Evolutionary conservation across 2,329 filamentous ascomycete species (phyloP), one percentile per base, ranked within the genome.

Genomic region (Lecanicillium sp.): DNA sequence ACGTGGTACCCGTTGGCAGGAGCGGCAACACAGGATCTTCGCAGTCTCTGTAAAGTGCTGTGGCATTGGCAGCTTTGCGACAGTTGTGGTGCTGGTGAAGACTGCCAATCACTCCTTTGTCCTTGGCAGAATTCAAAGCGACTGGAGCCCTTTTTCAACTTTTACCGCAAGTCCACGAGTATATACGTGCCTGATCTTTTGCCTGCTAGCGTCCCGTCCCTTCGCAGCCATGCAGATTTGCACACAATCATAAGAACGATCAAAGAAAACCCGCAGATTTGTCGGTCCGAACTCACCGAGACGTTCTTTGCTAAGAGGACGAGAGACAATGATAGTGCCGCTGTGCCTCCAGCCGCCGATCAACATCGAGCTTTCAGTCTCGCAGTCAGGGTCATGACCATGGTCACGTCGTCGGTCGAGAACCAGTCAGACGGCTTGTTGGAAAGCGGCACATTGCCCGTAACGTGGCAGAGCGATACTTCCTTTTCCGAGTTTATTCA

Each of bases 311-410:
- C 18, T 4, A 15, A 32, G 12, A 14, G 10, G 13, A n/a, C 17
- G 22, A 6, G 14, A 9, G 18, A n/a, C 8, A 17, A 29, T 7
- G 36, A 18, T 19, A 15, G 14, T 20, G 18, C 6, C 4, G n/a
- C 1, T 11, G 9, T 38, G 36, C 28, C 29, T 11, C 22, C 27
- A 20, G 20, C 29, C 22, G 25, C 17, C 11, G 41, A 43, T n/a
- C 41, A 43, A n/a, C 33, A 43, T 19, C 37, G 33, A 8, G 37
- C 41, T 7, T 43, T 43, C n/a, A 40, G 25, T 17, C 33, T 43
- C 3, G 41, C 37, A 3, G 41, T 31, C 5, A 29, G 41, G 11
- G 12, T 40, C 5, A 28, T 40, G 17, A 29, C 38, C 17, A 44
- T 40, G 41, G 41, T 44, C 29, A 36, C 34, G 5, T 37, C 41